Evolutionary conservation across 202 grass and related monocot genomes (phyloP).

Genomic region (Digitaria exilis): DNA sequence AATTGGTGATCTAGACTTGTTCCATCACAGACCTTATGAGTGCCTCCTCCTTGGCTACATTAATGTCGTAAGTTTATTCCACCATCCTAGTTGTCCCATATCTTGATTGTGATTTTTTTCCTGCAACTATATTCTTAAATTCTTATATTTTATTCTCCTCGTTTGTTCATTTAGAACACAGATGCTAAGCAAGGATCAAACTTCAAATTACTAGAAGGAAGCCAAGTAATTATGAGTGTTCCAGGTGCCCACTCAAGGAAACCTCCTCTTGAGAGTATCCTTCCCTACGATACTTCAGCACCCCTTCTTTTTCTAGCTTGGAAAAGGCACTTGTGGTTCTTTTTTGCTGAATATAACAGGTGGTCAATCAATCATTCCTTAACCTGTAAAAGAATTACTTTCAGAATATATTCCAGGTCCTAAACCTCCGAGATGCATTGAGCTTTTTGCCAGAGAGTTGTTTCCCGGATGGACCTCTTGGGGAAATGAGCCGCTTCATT

Average conservation of each 20-base stretch:
- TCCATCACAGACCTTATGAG: slow-evolving; percentile 98
- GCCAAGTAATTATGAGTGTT: slow-evolving; percentile 82
- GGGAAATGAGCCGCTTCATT: slow-evolving; percentile 92
- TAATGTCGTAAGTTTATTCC: slow-evolving; percentile 60
- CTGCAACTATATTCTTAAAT: slow-evolving; percentile 20
- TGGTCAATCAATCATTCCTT: slow-evolving; percentile 34
- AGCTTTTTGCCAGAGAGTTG: slow-evolving; percentile 96
- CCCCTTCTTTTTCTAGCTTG: background rate
- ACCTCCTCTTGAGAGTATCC: slow-evolving; percentile 86
- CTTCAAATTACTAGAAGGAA: slow-evolving; percentile 47
- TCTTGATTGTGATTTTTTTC: background rate
- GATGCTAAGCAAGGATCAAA: slow-evolving; percentile 34
- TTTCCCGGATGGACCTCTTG: slow-evolving; percentile 85
- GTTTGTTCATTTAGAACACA: slow-evolving; percentile 54
- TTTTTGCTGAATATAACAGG: background rate
- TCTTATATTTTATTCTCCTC: slow-evolving; percentile 26
- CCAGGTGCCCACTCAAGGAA: slow-evolving; percentile 92
- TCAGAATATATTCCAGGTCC: slow-evolving; percentile 75
- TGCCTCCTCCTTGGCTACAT: slow-evolving; percentile 88
- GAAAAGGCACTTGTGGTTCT: background rate
- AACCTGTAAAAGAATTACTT: slow-evolving; percentile 70
- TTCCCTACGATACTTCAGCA: slow-evolving; percentile 26
- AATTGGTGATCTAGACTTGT: slow-evolving; percentile 82
- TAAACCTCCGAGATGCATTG: slow-evolving; percentile 72
- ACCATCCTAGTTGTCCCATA: background rate